Percentiles rank a stretch among this genome's conserved stretches.
Evolutionary conservation across 2,329 filamentous ascomycete species (phyloP).

Genomic region (Colletotrichum sp.): DNA sequence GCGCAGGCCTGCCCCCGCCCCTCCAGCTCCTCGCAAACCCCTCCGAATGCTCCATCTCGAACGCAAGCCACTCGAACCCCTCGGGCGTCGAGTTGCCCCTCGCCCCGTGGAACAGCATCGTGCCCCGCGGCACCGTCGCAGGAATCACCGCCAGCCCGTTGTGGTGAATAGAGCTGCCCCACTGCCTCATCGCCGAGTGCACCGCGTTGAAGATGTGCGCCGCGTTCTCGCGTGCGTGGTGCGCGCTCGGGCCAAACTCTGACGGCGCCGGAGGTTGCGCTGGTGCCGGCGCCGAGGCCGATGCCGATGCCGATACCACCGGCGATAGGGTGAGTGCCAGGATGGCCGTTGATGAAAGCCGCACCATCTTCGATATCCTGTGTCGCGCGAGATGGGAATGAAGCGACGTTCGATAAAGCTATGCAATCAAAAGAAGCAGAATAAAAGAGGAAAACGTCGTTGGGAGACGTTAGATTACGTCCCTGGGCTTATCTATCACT

Average conservation of each 20-base stretch:
- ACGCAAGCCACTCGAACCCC: slow-evolving; percentile 74
- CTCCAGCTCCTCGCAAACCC: slow-evolving; percentile 55
- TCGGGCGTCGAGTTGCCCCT: slow-evolving; percentile 46
- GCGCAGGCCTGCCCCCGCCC: neutral
- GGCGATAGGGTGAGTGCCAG: slow-evolving; percentile 4
- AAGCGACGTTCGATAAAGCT: neutral
- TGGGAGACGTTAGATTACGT: neutral
- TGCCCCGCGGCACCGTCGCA: slow-evolving; percentile 67
- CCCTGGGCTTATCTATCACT: slow-evolving; percentile 1
- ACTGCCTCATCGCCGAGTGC: slow-evolving; percentile 75
- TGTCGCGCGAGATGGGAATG: neutral
- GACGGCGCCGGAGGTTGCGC: neutral
- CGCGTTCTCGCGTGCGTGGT: slow-evolving; percentile 54
- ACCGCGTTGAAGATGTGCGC: slow-evolving; percentile 75
- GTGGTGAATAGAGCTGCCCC: slow-evolving; percentile 74
- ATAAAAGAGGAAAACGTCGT: fast-evolving
- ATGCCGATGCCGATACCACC: neutral
- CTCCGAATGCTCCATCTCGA: slow-evolving; percentile 77
- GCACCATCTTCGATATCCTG: neutral
- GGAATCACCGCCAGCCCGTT: slow-evolving; percentile 78
- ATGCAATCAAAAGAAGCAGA: neutral
- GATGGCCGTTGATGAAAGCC: neutral
- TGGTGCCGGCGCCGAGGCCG: neutral
- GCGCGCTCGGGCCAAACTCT: slow-evolving; percentile 33
- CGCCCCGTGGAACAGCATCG: slow-evolving; percentile 72